Conservation (phyloP, 495 filamentous ascomycete genomes). For the Cladorrhinum samala region DNA sequence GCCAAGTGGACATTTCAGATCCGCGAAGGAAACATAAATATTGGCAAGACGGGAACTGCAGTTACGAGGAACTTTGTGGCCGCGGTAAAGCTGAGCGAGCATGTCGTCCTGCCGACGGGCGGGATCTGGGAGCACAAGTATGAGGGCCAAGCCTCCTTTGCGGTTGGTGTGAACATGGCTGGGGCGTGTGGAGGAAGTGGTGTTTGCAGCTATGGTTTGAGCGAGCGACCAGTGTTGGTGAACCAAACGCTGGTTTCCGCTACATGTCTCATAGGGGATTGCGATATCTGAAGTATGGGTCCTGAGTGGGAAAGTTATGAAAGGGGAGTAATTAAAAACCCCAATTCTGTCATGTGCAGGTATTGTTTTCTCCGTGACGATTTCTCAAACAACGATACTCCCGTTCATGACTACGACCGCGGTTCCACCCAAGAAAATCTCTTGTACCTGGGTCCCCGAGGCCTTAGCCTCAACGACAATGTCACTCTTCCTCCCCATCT, state of each 20-base stretch:
- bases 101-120: neutral
- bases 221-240: neutral
- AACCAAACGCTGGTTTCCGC: neutral
- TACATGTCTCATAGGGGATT: neutral
- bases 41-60: neutral
- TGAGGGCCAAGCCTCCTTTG: neutral
- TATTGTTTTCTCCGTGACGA: neutral
- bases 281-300: neutral
- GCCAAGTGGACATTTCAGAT: neutral
- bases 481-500: conserved; percentile 67
- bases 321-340: too few species aligned
- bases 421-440: conserved; percentile 48
- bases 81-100: neutral
- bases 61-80: neutral
- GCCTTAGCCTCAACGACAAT: conserved; percentile 40
- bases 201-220: neutral
- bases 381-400: conserved; percentile 14
- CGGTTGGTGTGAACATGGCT: neutral
- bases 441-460: conserved; percentile 35
- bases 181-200: neutral
- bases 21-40: neutral
- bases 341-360: too few species aligned
- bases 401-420: conserved; percentile 57
- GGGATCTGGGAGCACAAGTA: neutral
- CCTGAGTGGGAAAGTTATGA: too few species aligned